These are phyloP conservation scores for Hanseniaspora taiwanica DNA, from an alignment of 805 yeast genomes.

Conservation along the genomic window DNA sequence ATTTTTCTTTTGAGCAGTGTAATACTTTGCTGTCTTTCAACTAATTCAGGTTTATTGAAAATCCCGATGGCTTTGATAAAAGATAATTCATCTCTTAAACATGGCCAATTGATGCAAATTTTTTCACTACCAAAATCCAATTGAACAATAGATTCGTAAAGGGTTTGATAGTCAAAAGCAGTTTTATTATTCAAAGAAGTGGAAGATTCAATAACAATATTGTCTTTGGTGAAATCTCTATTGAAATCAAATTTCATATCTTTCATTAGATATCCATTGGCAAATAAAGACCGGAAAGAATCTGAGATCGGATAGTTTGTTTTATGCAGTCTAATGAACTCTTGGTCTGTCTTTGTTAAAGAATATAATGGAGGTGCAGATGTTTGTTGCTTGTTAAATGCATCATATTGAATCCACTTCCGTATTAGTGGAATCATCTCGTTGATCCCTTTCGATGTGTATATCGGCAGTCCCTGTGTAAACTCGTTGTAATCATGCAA, in stretches of 20 bases:
- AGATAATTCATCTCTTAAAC: not conserved
- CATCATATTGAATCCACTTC: not conserved
- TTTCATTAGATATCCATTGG: not conserved
- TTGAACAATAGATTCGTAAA: not conserved
- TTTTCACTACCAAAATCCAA: not conserved
- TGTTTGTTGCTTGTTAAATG: not conserved
- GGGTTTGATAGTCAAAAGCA: not conserved
- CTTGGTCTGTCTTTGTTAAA: not conserved
- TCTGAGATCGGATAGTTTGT: not conserved
- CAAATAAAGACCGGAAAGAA: not conserved
- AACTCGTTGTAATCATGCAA: not conserved
- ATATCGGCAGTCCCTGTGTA: not conserved
- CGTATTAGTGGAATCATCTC: not conserved
- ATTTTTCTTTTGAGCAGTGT: not conserved
- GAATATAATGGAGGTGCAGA: not conserved
- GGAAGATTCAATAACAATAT: not conserved
- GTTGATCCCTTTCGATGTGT: not conserved
- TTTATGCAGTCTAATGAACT: not conserved
- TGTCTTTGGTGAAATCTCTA: not conserved
- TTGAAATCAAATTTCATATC: not conserved
- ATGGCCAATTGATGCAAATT: not conserved
- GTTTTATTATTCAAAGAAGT: not conserved
- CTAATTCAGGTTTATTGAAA: not conserved
- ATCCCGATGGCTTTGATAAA: not conserved
- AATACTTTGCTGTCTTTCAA: not conserved